phyloP scores from a whole-genome alignment of 139 green algal species.

The Auxenochlorella pyrenoidosa region DNA sequence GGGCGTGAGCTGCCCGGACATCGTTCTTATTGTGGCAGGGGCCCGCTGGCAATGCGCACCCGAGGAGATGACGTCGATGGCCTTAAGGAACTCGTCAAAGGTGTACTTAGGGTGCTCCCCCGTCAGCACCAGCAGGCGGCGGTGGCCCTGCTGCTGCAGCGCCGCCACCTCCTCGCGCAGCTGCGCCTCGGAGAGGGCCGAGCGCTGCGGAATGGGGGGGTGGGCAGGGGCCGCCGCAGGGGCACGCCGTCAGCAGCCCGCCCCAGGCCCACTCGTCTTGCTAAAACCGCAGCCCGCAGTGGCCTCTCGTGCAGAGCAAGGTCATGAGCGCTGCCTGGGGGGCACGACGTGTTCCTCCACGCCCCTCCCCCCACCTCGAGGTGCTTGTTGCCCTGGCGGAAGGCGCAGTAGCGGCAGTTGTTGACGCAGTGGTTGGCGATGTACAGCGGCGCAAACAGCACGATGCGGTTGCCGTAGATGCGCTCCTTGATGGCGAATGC shows the following conservation, averaged over 20 bases:
- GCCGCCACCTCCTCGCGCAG: slow-evolving; percentile 65
- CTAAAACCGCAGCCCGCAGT: no score
- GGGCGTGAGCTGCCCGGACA: neutral
- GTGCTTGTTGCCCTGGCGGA: slow-evolving; percentile 69
- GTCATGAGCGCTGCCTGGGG: neutral
- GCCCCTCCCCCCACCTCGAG: slow-evolving; percentile 45
- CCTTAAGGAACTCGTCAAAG: slow-evolving; percentile 76
- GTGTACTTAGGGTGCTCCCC: slow-evolving; percentile 78
- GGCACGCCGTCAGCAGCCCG: neutral
- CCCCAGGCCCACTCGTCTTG: neutral
- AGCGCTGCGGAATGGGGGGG: slow-evolving; percentile 12
- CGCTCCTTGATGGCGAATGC: slow-evolving; percentile 61
- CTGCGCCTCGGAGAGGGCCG: slow-evolving; percentile 47
- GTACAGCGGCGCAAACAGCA: slow-evolving; percentile 79
- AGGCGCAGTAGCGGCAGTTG: slow-evolving; percentile 79
- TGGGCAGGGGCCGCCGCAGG: slow-evolving; percentile 57
- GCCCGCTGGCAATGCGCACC: neutral
- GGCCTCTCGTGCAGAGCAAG: neutral
- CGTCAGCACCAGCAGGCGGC: slow-evolving; percentile 74
- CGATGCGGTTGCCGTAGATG: slow-evolving; percentile 83
- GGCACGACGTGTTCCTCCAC: neutral
- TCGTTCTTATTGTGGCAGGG: no score
- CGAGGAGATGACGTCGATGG: slow-evolving; percentile 60
- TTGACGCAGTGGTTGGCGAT: slow-evolving; percentile 81
- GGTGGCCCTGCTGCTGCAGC: slow-evolving; percentile 68